These are phyloP conservation scores for Magnolia officinalis DNA, from an alignment of 164 flowering plant species.

Conservation along the genomic window DNA sequence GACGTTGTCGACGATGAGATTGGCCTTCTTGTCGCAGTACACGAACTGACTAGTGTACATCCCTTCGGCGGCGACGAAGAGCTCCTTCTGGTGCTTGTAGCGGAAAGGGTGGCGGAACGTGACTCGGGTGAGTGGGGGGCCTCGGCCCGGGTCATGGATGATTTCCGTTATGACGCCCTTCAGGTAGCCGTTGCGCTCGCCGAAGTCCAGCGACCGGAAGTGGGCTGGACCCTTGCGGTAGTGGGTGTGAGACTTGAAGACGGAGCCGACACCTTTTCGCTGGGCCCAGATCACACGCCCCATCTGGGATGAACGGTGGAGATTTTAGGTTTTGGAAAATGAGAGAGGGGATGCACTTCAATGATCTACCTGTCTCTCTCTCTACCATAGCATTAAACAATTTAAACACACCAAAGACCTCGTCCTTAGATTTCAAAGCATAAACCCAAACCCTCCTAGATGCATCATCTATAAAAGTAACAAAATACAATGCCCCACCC, in stretches of 20 bases:
- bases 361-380: no score
- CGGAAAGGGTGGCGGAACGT: conserved; percentile 51
- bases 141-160: conserved; percentile 52
- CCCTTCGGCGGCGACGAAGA: conserved; percentile 54
- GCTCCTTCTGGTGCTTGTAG: conserved; percentile 58
- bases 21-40: conserved; percentile 53
- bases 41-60: conserved; percentile 53
- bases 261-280: conserved; percentile 11
- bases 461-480: no score
- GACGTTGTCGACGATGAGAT: conserved; percentile 46
- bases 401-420: no score
- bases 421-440: no score
- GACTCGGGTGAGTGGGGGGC: conserved; percentile 49
- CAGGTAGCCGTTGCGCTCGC: conserved; percentile 50
- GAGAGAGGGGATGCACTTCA: no score
- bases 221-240: conserved; percentile 57
- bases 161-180: conserved; percentile 46
- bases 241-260: conserved; percentile 21
- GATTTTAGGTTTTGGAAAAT: no score
- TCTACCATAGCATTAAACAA: no score
- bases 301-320: conserved; percentile 6
- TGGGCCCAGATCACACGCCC: conserved; percentile 16
- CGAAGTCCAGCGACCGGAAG: conserved; percentile 48
- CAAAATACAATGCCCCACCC: no score
- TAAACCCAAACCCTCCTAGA: no score